Base-by-base conservation (phyloP, 352 stramenopile genomes). In the Pilasporangium apinafurcum region DNA sequence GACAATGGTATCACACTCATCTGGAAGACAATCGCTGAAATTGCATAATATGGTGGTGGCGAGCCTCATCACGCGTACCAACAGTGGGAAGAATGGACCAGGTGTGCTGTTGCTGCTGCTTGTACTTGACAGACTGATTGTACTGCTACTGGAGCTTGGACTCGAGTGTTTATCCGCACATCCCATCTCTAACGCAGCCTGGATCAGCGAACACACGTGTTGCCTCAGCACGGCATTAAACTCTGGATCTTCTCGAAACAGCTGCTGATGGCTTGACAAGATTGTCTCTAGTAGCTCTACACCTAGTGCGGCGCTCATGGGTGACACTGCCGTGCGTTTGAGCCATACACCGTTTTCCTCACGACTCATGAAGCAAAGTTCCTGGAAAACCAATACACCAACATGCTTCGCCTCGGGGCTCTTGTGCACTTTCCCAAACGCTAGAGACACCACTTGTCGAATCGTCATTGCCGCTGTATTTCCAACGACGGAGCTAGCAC, bases 391-490 rank as follows among this genome's bases (percentile, higher is more conserved):
- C 37, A 94, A 48, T 24, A 94, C 77, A 5, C 82, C 79, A 2
- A 90, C 79, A 22, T 75, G 81, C 43, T 92, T 94, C 30, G 82
- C 77, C 33, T 77, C 68, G 0, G 53, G 44, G 28, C 68, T 90
- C 14, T 65, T 58, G 48, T 85, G 60, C 18, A 94, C 79, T 46
- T 88, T 86, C 8, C 79, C 78, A 32, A 94, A 95, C 22, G 83
- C 78, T 18, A 92, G 70, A 16, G 84, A 94, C 35, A 95, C 75
- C 17, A 95, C 47, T 52, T 95, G 84, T 1, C 83, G 75, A 51
- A 94, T 85, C 48, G 83, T 94, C 80, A 92, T 91, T 21, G 81
- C 80, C 4, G 83, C 83, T 20, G 83, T 92, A 49, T 94, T 92
- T 42, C 76, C 75, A 38, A 91, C 82, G 29, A 94, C 68, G 10